phyloP scores from a whole-genome alignment of 129 eudicot genomes.

The Tagetes erecta region DNA sequence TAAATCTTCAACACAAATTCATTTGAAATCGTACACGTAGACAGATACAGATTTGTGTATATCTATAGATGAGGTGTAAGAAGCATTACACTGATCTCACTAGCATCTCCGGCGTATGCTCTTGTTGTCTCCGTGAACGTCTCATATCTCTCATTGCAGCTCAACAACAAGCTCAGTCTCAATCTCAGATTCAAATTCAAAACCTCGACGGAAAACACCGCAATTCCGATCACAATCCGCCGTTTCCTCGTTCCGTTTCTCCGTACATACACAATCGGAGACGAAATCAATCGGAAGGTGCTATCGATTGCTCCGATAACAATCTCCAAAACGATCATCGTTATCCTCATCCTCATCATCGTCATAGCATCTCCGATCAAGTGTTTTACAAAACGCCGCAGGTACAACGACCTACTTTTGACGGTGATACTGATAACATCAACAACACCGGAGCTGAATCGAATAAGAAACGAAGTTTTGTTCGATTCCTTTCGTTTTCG shows the following conservation, averaged over 20 bases:
- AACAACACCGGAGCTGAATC: neutral
- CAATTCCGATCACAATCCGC: conserved; percentile 29
- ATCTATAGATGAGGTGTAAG: conserved; percentile 65
- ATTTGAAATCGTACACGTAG: conserved; percentile 4
- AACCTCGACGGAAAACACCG: conserved; percentile 32
- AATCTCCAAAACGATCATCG: neutral
- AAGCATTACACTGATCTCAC: conserved; percentile 63
- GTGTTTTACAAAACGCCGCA: conserved; percentile 58
- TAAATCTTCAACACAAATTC: conserved; percentile 1
- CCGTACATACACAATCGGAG: conserved; percentile 51
- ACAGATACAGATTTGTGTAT: conserved; percentile 8
- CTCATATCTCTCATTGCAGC: conserved; percentile 46
- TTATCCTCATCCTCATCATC: conserved; percentile 10
- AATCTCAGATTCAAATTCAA: conserved; percentile 15
- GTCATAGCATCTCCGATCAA: conserved; percentile 39
- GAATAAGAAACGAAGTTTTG: conserved; percentile 26
- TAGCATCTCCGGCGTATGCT: conserved; percentile 69
- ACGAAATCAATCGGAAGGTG: conserved; percentile 39
- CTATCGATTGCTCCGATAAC: neutral
- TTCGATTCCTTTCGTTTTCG: conserved; percentile 34
- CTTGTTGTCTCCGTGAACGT: conserved; percentile 72
- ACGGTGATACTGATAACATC: neutral
- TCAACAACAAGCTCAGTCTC: conserved; percentile 43
- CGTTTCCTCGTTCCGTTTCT: conserved; percentile 59
- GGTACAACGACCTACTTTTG: conserved; percentile 41